A percentile compares a stretch with the other conserved stretches of the same genome.
phyloP scores from a whole-genome alignment of 2,329 filamentous ascomycete species.

The Thielaviopsis musarum region DNA sequence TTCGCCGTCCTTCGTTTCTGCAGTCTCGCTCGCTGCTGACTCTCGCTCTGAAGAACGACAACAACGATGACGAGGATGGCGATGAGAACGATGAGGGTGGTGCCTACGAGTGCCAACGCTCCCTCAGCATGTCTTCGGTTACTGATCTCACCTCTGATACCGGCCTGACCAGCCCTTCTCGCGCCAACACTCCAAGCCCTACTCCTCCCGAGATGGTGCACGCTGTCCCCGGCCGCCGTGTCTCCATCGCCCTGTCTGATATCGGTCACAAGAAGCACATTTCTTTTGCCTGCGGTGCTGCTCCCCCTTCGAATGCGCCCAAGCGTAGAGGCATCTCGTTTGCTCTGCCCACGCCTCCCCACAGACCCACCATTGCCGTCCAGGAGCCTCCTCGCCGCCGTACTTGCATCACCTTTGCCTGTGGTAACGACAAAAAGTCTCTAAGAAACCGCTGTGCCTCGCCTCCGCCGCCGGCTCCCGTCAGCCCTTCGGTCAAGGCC shows the following conservation, averaged over 20 bases:
- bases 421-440: slow-evolving; percentile 20
- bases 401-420: slow-evolving; percentile 60
- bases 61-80: slow-evolving; percentile 36
- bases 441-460: slow-evolving; percentile 8
- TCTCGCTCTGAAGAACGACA: slow-evolving; percentile 55
- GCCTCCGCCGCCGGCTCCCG: slow-evolving; percentile 2
- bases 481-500: slow-evolving; percentile 1
- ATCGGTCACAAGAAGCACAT: slow-evolving; percentile 12
- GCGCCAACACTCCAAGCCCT: slow-evolving; percentile 76
- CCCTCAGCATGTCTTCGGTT: slow-evolving; percentile 56
- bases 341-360: slow-evolving; percentile 1
- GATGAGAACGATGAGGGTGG: slow-evolving; percentile 41
- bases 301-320: not conserved
- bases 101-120: slow-evolving; percentile 19
- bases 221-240: slow-evolving; percentile 14
- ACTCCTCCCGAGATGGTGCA: slow-evolving; percentile 47
- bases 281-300: slow-evolving; percentile 11
- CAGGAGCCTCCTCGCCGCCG: slow-evolving; percentile 25
- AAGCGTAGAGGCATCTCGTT: slow-evolving; percentile 3
- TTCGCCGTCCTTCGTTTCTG: slow-evolving; percentile 10
- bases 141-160: slow-evolving; percentile 91
- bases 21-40: slow-evolving; percentile 55
- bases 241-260: slow-evolving; percentile 9
- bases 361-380: not conserved
- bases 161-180: slow-evolving; percentile 74